These are phyloP conservation scores for Clavispora phyllophila DNA, from an alignment of 805 yeast genomes.

Conservation along the genomic window DNA sequence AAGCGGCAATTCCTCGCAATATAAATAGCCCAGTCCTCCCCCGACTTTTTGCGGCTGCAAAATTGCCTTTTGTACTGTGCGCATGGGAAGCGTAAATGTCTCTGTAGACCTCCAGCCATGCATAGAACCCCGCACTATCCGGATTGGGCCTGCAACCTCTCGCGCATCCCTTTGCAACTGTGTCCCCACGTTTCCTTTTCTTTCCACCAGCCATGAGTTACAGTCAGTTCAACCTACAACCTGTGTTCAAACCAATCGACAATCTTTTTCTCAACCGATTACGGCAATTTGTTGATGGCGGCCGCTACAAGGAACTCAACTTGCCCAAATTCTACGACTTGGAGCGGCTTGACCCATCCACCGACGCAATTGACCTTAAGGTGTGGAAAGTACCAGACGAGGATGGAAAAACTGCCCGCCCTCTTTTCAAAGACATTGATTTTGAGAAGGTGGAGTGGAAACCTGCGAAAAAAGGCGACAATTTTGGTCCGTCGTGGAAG, in stretches of 20 bases:
- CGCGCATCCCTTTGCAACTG: background rate
- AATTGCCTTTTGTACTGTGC: background rate
- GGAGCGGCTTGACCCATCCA: slow-evolving; percentile 46
- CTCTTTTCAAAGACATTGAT: slow-evolving; percentile 55
- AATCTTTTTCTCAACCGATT: slow-evolving; percentile 66
- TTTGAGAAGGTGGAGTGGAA: slow-evolving; percentile 44
- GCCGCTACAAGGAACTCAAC: slow-evolving; percentile 66
- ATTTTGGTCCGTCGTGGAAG: slow-evolving; percentile 94
- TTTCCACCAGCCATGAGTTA: slow-evolving; percentile 8
- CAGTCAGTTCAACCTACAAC: slow-evolving; percentile 34
- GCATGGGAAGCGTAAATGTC: background rate
- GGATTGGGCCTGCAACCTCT: background rate
- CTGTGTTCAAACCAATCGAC: slow-evolving; percentile 74
- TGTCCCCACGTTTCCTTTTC: background rate
- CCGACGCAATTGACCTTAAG: slow-evolving; percentile 46
- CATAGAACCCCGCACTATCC: background rate
- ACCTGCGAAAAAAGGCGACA: slow-evolving; percentile 62
- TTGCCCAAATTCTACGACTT: slow-evolving; percentile 77
- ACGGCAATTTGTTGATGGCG: slow-evolving; percentile 75
- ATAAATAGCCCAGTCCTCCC: background rate
- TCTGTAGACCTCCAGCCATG: background rate
- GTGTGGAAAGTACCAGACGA: slow-evolving; percentile 66
- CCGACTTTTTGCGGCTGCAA: background rate
- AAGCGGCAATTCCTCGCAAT: background rate
- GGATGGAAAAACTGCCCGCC: slow-evolving; percentile 48